Evolutionary conservation across 441 rosid genomes (phyloP), one percentile per base, ranked within the genome.

Genomic region (Croton setiger): DNA sequence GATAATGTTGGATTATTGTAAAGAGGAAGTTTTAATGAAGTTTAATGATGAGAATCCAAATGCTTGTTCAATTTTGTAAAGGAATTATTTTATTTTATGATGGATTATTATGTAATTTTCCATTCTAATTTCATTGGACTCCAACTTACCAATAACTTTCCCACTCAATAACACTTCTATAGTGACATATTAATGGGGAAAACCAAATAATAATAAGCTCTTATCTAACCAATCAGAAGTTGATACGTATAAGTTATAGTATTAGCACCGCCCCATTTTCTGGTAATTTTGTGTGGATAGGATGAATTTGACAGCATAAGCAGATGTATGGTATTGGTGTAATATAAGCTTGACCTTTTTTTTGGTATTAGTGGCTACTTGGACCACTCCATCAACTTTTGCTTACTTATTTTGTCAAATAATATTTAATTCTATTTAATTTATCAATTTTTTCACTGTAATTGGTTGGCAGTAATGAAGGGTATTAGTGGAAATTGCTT

Each of bases 31-130:
- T 4, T 75, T 83, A 8, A 78, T 75, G 86, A 73, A 79, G 71
- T 91, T 93, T 41, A 88, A 83, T 18, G 98, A 91, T 49, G 98
- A 91, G 69, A 89, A 93, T 64, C 86, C 92, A 4, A 88, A 86
- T 76, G 85, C 98, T n/a, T 88, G 97, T 74, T 85, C 60, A 10
- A 61, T 84, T 36, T 78, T 85, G 87, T 91, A 82, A 27, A 20
- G 3, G 45, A 31, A 27, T 15, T 10, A 3, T 33, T 58, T 36
- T 36, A 0, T 52, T 2, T 52, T 52, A n/a, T 2, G 31, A 27
- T 27, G 2, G 31, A 27, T 27, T 27, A 7, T 52, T 52, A n/a
- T 18, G 18, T n/a, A 11, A 48, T 18, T 52, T 52, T 52, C 45
- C 11, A 15, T 27, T 27, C 31, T 27, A 27, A 27, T 27, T 27